Percentiles rank a stretch among this genome's conserved stretches.
Evolutionary conservation across 148 eudicot species (phyloP).

Genomic region (Oxyria digyna): DNA sequence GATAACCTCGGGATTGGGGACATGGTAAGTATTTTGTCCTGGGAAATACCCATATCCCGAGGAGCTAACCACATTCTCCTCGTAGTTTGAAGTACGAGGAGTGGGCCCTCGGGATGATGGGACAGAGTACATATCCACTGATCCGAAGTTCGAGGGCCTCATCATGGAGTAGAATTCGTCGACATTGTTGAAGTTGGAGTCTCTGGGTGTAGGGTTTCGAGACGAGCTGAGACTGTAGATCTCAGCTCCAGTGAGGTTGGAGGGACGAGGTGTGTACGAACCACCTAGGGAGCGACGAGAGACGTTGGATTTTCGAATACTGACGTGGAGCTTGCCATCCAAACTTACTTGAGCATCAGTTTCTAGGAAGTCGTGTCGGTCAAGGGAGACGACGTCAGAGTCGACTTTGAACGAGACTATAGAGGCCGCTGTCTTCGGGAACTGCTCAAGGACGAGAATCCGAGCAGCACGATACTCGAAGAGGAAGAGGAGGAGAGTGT

Average conservation of each 20-base stretch:
- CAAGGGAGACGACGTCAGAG: slow-evolving; percentile 79
- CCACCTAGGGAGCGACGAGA: slow-evolving; percentile 43
- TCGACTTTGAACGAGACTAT: slow-evolving; percentile 76
- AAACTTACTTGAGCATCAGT: slow-evolving; percentile 73
- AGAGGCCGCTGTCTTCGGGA: slow-evolving; percentile 78
- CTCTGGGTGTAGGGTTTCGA: slow-evolving; percentile 73
- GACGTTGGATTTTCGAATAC: slow-evolving; percentile 62
- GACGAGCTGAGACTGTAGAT: slow-evolving; percentile 84
- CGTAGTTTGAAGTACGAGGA: slow-evolving; percentile 68
- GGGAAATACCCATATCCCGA: slow-evolving; percentile 64
- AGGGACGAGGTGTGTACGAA: slow-evolving; percentile 47
- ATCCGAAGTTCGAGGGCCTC: slow-evolving; percentile 59
- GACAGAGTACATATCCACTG: slow-evolving; percentile 56
- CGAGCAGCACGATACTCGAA: slow-evolving; percentile 72
- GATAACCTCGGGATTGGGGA: slow-evolving; percentile 58
- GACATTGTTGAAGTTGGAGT: slow-evolving; percentile 65
- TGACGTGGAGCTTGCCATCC: slow-evolving; percentile 73
- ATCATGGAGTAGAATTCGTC: slow-evolving; percentile 81
- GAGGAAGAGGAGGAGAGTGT: slow-evolving; percentile 45
- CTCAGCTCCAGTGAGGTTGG: slow-evolving; percentile 83
- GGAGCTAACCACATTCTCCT: slow-evolving; percentile 47
- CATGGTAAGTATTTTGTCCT: slow-evolving; percentile 6
- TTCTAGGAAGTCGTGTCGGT: slow-evolving; percentile 66
- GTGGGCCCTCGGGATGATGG: slow-evolving; percentile 75
- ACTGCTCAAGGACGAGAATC: slow-evolving; percentile 62